These are phyloP conservation scores for Monosporascus sp. DNA, from an alignment of 2,329 filamentous ascomycete genomes.

Conservation along the genomic window DNA sequence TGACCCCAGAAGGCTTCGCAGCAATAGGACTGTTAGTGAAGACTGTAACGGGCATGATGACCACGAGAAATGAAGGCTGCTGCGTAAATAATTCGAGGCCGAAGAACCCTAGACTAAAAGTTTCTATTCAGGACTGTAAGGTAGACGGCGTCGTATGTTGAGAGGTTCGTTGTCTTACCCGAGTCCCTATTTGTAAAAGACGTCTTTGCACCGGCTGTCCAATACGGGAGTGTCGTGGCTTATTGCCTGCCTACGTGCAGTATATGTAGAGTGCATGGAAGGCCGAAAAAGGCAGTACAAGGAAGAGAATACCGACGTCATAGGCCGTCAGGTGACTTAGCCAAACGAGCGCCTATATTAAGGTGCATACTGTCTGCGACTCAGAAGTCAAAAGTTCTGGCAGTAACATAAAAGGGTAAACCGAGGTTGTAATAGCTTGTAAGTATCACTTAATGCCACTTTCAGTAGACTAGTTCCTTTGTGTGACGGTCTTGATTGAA, in stretches of 20 bases:
- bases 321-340: slow-evolving; percentile 6
- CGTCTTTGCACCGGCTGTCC: background rate
- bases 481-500: too few species aligned
- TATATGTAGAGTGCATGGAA: too few species aligned
- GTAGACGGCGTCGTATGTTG: too few species aligned
- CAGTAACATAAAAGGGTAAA: too few species aligned
- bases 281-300: too few species aligned
- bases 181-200: background rate
- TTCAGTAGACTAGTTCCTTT: too few species aligned
- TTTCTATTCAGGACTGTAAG: too few species aligned
- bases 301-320: slow-evolving; percentile 3
- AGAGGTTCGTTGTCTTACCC: too few species aligned
- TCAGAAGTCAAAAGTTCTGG: background rate
- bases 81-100: slow-evolving; percentile 35
- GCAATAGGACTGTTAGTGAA: slow-evolving; percentile 57
- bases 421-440: too few species aligned
- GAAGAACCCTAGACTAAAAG: too few species aligned
- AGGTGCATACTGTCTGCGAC: background rate
- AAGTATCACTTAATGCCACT: too few species aligned
- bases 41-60: slow-evolving; percentile 59
- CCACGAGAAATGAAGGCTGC: slow-evolving; percentile 9
- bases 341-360: background rate
- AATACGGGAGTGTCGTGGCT: background rate
- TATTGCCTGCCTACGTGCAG: background rate
- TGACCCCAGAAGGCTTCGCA: slow-evolving; percentile 41